Conservation (phyloP, 306 rosid species). For the Myrica gale region DNA sequence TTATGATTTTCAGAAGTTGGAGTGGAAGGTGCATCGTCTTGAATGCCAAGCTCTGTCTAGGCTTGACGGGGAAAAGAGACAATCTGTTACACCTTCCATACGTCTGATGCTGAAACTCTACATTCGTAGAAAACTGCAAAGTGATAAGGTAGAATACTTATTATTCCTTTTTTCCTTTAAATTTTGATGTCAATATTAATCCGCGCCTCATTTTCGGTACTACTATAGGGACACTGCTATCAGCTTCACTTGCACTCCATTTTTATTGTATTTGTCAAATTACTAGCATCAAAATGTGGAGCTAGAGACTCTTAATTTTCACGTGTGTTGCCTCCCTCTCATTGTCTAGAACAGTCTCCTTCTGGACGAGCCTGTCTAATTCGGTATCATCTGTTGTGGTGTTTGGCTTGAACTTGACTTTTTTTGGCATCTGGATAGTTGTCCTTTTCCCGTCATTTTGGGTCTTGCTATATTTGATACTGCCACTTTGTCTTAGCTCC, state of each 20-base stretch:
- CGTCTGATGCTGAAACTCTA: slow-evolving; percentile 78
- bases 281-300: background rate
- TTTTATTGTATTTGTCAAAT: background rate
- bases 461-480: background rate
- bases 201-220: background rate
- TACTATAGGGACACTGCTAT: background rate
- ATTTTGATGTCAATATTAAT: background rate
- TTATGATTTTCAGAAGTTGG: slow-evolving; percentile 55
- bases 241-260: background rate
- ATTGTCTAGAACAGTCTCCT: background rate
- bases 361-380: background rate
- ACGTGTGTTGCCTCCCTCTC: background rate
- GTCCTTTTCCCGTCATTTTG: background rate
- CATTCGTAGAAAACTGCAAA: slow-evolving; percentile 65
- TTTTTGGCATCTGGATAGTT: background rate
- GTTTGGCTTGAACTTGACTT: background rate
- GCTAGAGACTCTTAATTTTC: background rate
- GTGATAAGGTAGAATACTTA: slow-evolving; percentile 52
- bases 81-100: slow-evolving; percentile 76
- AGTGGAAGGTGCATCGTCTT: slow-evolving; percentile 88
- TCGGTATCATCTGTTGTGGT: background rate
- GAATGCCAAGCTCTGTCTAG: slow-evolving; percentile 75
- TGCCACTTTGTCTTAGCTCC: background rate
- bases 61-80: slow-evolving; percentile 53
- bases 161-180: background rate